A percentile compares a stretch with the other conserved stretches of the same genome.
phyloP scores from a whole-genome alignment of 306 rosid genomes.

The Castanopsis chinensis region DNA sequence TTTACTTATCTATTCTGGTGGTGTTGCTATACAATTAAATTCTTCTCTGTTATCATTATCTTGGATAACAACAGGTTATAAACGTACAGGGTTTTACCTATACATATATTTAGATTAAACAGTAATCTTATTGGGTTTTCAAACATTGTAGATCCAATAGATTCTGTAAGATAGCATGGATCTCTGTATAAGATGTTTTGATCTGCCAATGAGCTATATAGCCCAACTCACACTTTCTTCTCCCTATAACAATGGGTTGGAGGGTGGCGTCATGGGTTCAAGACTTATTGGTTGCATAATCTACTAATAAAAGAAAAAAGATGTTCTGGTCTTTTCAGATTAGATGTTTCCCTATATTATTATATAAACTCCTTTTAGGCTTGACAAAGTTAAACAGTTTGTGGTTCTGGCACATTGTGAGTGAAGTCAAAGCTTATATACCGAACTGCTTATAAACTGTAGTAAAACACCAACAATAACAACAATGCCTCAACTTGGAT shows the following conservation, averaged over 20 bases:
- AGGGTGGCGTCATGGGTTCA: too few relatives aligned
- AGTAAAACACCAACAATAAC: too few relatives aligned
- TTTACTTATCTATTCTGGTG: not conserved
- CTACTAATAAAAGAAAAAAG: not conserved
- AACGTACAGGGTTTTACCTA: not conserved
- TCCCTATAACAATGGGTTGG: too few relatives aligned
- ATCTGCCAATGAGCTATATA: not conserved
- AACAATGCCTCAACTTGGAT: too few relatives aligned
- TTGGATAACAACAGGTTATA: not conserved
- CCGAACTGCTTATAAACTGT: too few relatives aligned
- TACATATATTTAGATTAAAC: not conserved
- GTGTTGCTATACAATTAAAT: not conserved
- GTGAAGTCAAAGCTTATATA: not conserved
- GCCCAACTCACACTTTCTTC: too few relatives aligned
- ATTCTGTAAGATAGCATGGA: constrained; percentile 2
- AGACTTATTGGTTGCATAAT: too few relatives aligned
- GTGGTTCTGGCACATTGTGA: not conserved
- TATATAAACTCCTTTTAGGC: not conserved
- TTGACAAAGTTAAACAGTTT: not conserved
- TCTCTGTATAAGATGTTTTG: not conserved
- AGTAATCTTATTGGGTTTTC: not conserved
- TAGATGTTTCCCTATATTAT: not conserved
- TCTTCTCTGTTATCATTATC: not conserved
- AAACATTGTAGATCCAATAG: not conserved
- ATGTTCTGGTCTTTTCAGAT: not conserved